A percentile compares a stretch with the other conserved stretches of the same genome.
Conservation (phyloP, 371 early-diverging fungal genomes). For the Mortierella sp. region DNA sequence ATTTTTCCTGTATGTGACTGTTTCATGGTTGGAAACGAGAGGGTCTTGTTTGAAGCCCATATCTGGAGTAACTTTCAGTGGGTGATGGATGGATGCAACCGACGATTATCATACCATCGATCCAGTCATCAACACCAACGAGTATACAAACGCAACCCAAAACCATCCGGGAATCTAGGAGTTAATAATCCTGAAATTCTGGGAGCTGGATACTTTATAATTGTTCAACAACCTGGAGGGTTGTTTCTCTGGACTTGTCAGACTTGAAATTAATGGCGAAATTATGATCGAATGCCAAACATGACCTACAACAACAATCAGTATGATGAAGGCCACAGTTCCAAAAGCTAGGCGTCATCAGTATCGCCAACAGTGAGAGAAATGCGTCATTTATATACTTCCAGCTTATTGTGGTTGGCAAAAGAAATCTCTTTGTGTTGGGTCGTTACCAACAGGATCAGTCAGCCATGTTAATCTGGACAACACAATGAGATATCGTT, state of each 20-base stretch:
- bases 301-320: background rate
- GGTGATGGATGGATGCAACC: constrained; percentile 14
- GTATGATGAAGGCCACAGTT: no score
- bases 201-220: background rate
- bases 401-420: background rate
- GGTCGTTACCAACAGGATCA: no score
- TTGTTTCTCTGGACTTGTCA: background rate
- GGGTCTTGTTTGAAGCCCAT: background rate
- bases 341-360: no score
- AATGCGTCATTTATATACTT: no score
- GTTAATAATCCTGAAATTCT: background rate
- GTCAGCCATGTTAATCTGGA: no score
- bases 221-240: no score
- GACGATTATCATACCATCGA: constrained; percentile 17
- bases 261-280: background rate
- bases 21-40: background rate
- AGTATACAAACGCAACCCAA: background rate
- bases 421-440: background rate
- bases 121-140: constrained; percentile 10
- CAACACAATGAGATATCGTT: background rate
- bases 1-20: constrained; percentile 45
- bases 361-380: no score
- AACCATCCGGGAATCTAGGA: background rate
- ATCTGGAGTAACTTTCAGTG: constrained; percentile 1
- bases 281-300: background rate